These are phyloP conservation scores for Pseudonectria buxi DNA, from an alignment of 2,329 filamentous ascomycete species.

Conservation along the genomic window DNA sequence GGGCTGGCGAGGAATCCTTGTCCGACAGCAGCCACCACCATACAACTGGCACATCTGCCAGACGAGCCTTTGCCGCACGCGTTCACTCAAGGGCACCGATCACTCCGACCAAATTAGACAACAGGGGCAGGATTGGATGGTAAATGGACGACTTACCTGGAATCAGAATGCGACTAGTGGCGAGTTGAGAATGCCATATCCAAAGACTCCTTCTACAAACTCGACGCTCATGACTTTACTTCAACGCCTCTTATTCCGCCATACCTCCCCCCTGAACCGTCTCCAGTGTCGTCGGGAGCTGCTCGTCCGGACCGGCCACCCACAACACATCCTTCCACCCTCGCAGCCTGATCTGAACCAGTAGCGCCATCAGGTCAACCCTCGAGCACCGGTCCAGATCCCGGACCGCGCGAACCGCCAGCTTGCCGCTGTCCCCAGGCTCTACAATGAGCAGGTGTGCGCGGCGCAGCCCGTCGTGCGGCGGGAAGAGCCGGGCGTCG, in stretches of 20 bases:
- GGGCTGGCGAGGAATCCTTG: too few relatives aligned
- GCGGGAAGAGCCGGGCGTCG: neutral
- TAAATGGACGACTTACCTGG: too few relatives aligned
- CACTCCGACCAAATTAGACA: neutral
- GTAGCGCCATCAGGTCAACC: constrained; percentile 7
- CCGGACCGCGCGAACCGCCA: neutral
- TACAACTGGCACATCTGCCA: too few relatives aligned
- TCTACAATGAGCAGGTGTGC: constrained; percentile 7
- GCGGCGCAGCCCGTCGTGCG: constrained; percentile 5
- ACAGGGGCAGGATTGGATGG: too few relatives aligned
- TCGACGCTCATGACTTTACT: constrained; percentile 1
- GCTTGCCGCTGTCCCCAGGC: neutral
- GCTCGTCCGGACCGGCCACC: constrained; percentile 9
- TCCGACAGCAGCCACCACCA: too few relatives aligned
- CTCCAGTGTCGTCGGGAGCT: constrained; percentile 5
- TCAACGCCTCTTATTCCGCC: neutral
- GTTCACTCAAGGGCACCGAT: neutral
- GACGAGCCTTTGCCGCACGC: too few relatives aligned
- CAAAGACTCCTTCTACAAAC: neutral
- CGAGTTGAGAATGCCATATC: neutral
- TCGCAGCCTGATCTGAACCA: constrained; percentile 10
- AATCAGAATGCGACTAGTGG: too few relatives aligned
- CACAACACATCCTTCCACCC: constrained; percentile 22
- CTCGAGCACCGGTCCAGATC: constrained; percentile 9
- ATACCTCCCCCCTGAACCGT: neutral